Evolutionary conservation across 1,139 yeast genomes (phyloP).

Genomic region (Yamadazyma taylorii): DNA sequence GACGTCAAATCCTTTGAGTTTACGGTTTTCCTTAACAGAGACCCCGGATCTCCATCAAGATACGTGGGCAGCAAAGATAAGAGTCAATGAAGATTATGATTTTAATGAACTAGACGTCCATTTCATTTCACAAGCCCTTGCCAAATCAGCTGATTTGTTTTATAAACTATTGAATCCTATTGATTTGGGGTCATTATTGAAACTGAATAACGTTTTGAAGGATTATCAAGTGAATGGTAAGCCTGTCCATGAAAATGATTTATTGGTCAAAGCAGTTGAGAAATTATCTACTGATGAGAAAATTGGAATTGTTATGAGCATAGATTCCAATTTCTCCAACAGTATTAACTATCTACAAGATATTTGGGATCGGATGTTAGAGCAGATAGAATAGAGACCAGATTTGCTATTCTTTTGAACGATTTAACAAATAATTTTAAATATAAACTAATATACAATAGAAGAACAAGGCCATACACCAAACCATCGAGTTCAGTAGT

Average conservation of each 20-base stretch:
- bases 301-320: slow-evolving; percentile 20
- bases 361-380: slow-evolving; percentile 20
- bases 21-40: slow-evolving; percentile 37
- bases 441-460: no score
- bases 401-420: neutral
- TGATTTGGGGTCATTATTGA: slow-evolving; percentile 20
- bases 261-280: slow-evolving; percentile 13
- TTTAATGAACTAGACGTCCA: slow-evolving; percentile 41
- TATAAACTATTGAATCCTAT: slow-evolving; percentile 30
- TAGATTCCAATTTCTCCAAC: slow-evolving; percentile 6
- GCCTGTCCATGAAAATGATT: slow-evolving; percentile 13
- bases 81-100: slow-evolving; percentile 52
- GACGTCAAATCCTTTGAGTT: slow-evolving; percentile 47
- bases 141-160: slow-evolving; percentile 30
- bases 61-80: slow-evolving; percentile 50
- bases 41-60: slow-evolving; percentile 30
- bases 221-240: slow-evolving; percentile 15
- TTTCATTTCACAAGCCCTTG: slow-evolving; percentile 31
- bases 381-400: no score
- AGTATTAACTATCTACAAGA: slow-evolving; percentile 19
- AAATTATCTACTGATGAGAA: slow-evolving; percentile 24
- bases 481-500: no score
- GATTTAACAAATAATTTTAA: slow-evolving; percentile 28
- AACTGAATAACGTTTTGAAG: slow-evolving; percentile 9
- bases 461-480: no score